These are phyloP conservation scores for Citrus sp. DNA, from an alignment of 345 rosid genomes.

Conservation along the genomic window DNA sequence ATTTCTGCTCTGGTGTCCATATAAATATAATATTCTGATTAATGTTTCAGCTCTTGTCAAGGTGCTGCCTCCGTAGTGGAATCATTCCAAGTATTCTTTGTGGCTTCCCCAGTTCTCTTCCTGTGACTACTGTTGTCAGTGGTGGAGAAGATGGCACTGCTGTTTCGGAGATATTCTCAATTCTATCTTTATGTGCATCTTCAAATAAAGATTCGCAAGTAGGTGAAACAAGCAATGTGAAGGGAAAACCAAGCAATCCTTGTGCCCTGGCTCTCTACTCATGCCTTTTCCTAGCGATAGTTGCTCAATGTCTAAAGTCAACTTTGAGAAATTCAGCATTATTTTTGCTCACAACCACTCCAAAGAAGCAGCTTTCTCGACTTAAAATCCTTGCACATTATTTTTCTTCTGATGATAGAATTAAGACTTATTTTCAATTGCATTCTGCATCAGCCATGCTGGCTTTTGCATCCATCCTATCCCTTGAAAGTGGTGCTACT, in stretches of 20 bases:
- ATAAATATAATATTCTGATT: conserved; percentile 13
- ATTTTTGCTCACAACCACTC: conserved; percentile 82
- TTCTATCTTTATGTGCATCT: conserved; percentile 56
- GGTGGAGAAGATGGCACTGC: conserved; percentile 97
- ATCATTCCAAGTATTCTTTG: conserved; percentile 75
- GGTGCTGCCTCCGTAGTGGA: conserved; percentile 85
- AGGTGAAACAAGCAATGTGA: conserved; percentile 49
- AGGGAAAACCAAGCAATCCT: conserved; percentile 58
- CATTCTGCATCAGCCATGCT: conserved; percentile 90
- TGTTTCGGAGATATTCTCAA: conserved; percentile 72
- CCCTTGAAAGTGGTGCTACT: conserved; percentile 79
- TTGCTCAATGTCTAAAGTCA: conserved; percentile 85
- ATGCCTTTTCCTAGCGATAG: conserved; percentile 66
- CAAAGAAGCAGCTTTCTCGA: conserved; percentile 78
- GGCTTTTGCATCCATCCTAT: conserved; percentile 86
- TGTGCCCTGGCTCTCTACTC: conserved; percentile 53
- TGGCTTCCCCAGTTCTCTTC: conserved; percentile 87
- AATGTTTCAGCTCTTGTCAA: conserved; percentile 71
- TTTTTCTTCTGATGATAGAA: conserved; percentile 62
- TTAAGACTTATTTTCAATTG: conserved; percentile 52
- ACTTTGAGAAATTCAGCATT: conserved; percentile 81
- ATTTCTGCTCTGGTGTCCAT: conserved; percentile 1
- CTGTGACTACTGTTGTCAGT: conserved; percentile 74
- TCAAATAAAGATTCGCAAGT: conserved; percentile 52
- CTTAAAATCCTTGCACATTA: conserved; percentile 72